Conservation (phyloP, 805 yeast genomes). For the Candida caryicola region DNA sequence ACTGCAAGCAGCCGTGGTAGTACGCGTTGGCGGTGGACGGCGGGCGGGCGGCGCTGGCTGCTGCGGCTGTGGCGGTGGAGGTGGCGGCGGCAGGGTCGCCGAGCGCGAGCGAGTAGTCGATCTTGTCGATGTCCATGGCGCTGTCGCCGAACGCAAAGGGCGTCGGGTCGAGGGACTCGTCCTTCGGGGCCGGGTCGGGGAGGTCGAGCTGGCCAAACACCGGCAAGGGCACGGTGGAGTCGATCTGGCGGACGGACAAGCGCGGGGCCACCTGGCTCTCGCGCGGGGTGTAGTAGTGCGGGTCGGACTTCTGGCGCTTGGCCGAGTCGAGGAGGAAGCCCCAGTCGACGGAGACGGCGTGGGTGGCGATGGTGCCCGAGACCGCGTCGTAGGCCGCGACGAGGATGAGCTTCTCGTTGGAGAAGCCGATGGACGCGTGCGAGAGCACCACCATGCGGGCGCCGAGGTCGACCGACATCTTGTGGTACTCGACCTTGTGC, state of each 20-base stretch:
- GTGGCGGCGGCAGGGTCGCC: background rate
- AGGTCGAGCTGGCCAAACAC: too few relatives aligned
- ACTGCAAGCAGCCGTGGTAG: slow-evolving; percentile 14
- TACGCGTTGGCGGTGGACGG: background rate
- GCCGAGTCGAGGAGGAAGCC: slow-evolving; percentile 50
- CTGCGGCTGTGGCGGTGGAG: too few relatives aligned
- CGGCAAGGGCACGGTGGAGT: slow-evolving; percentile 27
- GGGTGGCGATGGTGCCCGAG: slow-evolving; percentile 39
- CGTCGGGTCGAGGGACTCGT: slow-evolving; percentile 1
- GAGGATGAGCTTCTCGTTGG: slow-evolving; percentile 44
- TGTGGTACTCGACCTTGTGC: slow-evolving; percentile 56
- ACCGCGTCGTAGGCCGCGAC: slow-evolving; percentile 40
- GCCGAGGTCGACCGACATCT: slow-evolving; percentile 26
- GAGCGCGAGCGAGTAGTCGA: background rate
- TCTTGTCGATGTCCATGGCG: slow-evolving; percentile 14
- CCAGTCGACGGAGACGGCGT: slow-evolving; percentile 51
- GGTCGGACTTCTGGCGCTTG: slow-evolving; percentile 42
- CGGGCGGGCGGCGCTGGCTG: too few relatives aligned
- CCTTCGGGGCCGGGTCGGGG: slow-evolving; percentile 5
- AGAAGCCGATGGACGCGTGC: slow-evolving; percentile 54
- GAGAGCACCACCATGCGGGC: slow-evolving; percentile 23
- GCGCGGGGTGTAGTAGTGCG: slow-evolving; percentile 50
- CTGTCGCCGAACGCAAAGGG: slow-evolving; percentile 10
- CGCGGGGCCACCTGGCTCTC: slow-evolving; percentile 42
- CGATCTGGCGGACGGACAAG: slow-evolving; percentile 31